Evolutionary conservation across 2,329 filamentous ascomycete genomes (phyloP), one percentile per base, ranked within the genome.

Genomic region (Reticulascus tulasneorum): DNA sequence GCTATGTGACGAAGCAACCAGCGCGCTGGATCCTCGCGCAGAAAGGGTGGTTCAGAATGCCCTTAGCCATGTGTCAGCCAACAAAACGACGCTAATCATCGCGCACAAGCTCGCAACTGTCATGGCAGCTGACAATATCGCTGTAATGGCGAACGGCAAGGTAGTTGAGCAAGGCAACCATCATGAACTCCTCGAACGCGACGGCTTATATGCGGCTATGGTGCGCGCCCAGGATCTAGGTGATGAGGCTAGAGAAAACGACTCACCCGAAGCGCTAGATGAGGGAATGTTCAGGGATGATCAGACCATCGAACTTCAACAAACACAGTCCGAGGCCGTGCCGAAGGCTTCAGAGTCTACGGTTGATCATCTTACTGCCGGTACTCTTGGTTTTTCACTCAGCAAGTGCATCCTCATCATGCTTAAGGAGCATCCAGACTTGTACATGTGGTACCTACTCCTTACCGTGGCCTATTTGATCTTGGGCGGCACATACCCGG

Each of bases 1-100:
- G 3, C 71, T 84, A 12, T 60, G 84, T 2, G 80, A 84, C 46
- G 80, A 84, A 55, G 80, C 80, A 2, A 84, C 80, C 0, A 78
- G 72, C 29, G 76, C 79, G 8, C 52, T 66, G 17, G 61, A 66
- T 30, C 54, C 61, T 1, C 56, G 66, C 11, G 56, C 64, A 5
- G 63, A 67, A 34, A 56, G 60, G 2, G 58, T 73, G 12, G 75
- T 79, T 1, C 75, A 79, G 46, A 53, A 64, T 29, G 75, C 75
- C 1, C 63, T 79, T 9, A 67, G 71, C 35, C 62, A 62, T 12
- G 63, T 78, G 3, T 74, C 75, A 0, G 57, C 65, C 27, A 67
- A 69, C 19, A 64, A 78, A 13, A 84, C 80, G 0, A 83, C 77
- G 0, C 77, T 84, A 23, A 67, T 77, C 9, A 79, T 84, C 35